Conservation (phyloP, 2,329 filamentous ascomycete species). For the Penicillium glabrum region DNA sequence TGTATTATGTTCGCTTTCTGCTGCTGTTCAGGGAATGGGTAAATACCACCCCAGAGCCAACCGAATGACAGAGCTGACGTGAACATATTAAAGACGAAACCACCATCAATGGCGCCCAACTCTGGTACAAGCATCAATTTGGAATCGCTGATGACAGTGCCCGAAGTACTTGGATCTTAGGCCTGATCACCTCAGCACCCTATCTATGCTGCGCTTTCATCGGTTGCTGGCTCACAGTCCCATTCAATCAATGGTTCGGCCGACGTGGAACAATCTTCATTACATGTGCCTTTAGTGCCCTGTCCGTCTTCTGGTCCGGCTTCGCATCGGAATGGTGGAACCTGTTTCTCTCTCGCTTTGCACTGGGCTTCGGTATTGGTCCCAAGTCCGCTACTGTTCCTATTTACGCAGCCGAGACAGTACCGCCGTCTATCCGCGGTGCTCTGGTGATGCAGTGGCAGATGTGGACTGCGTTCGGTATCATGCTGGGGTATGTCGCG, state of each 20-base stretch:
- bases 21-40: constrained; percentile 70
- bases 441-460: constrained; percentile 84
- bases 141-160: constrained; percentile 54
- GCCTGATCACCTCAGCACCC: constrained; percentile 59
- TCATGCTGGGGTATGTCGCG: constrained; percentile 58
- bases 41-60: constrained; percentile 11
- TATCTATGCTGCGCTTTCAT: constrained; percentile 66
- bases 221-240: constrained; percentile 72
- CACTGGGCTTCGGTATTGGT: constrained; percentile 76
- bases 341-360: constrained; percentile 68
- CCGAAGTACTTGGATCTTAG: constrained; percentile 59
- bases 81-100: constrained; percentile 58
- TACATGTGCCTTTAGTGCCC: constrained; percentile 68
- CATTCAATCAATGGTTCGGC: constrained; percentile 69
- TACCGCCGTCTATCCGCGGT: constrained; percentile 67
- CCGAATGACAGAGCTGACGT: neutral
- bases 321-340: constrained; percentile 72
- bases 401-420: constrained; percentile 73
- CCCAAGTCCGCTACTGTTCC: constrained; percentile 73
- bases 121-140: constrained; percentile 64
- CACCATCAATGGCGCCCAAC: constrained; percentile 67
- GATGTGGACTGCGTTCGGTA: constrained; percentile 53
- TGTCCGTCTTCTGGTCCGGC: constrained; percentile 56
- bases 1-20: constrained; percentile 64
- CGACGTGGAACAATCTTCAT: constrained; percentile 74